Base-by-base conservation (phyloP, 179 eudicot genomes). In the Monotropa hypopitys region DNA sequence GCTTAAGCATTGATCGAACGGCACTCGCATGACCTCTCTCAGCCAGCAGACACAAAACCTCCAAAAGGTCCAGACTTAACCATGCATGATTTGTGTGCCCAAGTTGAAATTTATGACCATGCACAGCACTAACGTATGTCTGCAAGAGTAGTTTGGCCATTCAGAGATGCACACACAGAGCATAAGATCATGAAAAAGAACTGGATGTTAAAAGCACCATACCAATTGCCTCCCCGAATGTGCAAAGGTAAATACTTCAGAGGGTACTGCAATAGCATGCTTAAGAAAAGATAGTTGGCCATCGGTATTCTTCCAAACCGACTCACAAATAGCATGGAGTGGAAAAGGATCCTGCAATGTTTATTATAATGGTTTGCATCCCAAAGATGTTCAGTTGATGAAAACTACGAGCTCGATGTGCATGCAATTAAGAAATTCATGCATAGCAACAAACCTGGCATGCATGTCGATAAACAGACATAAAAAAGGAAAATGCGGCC, bases 251-350 rank as follows among this genome's bases (percentile, higher is more conserved):
- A 94, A 94, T 73, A 90, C 79, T 82, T 90, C 98, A 68, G 92
- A 90, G 28, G 98, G 90, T 23, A 84, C 88, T 26, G 89, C 82
- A 67, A 89, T 89, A 51, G 97, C 97, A 85, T 90, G 70, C 81
- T 90, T 88, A 16, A 94, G 92, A 82, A 92, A 87, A 76, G 98
- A 94, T 50, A 94, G 83, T 76, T 94, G 98, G 57, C 97, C 97
- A 84, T 94, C 98, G 12, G 90, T 81, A 76, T 91, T 90, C 78
- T 85, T 90, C 98, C 98, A 93, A 42, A 89, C 86, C 54, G 88
- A 89, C 13, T 94, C 96, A 74, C 92, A 91, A 77, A 92, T 73
- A 73, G 92, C 89, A 84, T 78, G 83, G 49, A 93, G 87, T 54
- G 98, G 98, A 77, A 92, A 93, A 18, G 90, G 83, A 57, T 93